Conservation (phyloP, 352 stramenopile genomes). For the Phytophthora citricola region DNA sequence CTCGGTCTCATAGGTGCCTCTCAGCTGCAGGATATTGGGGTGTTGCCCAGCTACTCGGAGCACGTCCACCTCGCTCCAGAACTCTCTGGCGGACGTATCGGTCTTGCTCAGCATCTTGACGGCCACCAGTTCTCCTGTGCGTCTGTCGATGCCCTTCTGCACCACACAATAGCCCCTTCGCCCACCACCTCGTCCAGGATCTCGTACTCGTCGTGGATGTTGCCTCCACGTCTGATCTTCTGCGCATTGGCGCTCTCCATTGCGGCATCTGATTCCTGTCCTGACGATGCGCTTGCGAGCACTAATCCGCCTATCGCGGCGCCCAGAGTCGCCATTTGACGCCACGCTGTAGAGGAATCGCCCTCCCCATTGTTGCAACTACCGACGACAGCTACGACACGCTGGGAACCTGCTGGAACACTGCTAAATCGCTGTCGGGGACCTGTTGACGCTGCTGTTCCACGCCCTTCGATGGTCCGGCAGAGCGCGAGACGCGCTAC, state of each 20-base stretch:
- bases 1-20: conserved; percentile 76
- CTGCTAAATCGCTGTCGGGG: conserved; percentile 7
- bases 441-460: not conserved
- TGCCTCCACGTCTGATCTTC: conserved; percentile 28
- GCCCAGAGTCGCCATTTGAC: conserved; percentile 23
- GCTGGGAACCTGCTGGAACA: conserved; percentile 11
- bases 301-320: conserved; percentile 21
- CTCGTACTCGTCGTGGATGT: conserved; percentile 76
- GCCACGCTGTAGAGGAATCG: not conserved
- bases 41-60: conserved; percentile 74
- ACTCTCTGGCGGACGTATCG: conserved; percentile 78
- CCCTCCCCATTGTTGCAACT: conserved; percentile 25
- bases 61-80: conserved; percentile 87
- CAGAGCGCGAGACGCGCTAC: conserved; percentile 10
- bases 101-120: conserved; percentile 86
- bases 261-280: conserved; percentile 17
- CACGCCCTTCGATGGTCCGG: not conserved
- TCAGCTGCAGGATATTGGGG: conserved; percentile 83
- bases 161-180: conserved; percentile 86
- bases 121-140: conserved; percentile 72
- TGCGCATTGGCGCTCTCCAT: conserved; percentile 26
- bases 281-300: conserved; percentile 10
- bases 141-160: conserved; percentile 67
- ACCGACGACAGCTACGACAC: conserved; percentile 1
- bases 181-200: conserved; percentile 84